Base-by-base conservation (phyloP, 2,329 filamentous ascomycete genomes). In the Talaromyces atroroseus region DNA sequence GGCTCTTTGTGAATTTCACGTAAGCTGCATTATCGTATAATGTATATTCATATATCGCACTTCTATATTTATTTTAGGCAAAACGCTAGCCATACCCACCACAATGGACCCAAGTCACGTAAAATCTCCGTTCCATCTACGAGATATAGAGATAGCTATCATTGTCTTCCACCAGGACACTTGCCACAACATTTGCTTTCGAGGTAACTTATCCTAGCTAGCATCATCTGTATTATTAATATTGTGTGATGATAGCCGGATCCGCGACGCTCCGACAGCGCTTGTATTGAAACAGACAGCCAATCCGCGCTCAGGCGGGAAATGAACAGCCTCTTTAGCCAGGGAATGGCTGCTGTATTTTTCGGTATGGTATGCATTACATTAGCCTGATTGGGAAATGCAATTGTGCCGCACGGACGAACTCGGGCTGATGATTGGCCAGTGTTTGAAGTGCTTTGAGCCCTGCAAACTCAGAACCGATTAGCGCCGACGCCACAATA, bases 221-320 rank as follows among this genome's bases (percentile, higher is more conserved):
- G 26, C 26, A 29, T 29, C 26, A 29, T 29, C 26, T 34, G 32
- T 34, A 12, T 34, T 34, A 34, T 34, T 26, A 26, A 26, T 26
- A 26, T 26, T 34, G 29, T 29, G 26, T 29, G 26, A 34, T 34
- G 5, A 54, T 47, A 44, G n/a, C 12, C n/a, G 44, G 47, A 51
- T 51, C 58, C 26, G 61, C 52, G 48, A 16, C 51, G 38, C 38
- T 34, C 52, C 40, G 52, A 60, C 42, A 18, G 14, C 14, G 10
- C 3, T 6, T 7, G n/a, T 12, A 10, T 3, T 5, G 16, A 45
- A 54, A 58, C 59, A 38, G 20, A 54, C 60, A 62, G 63, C 55
- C 55, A 49, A 50, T 49, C 23, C 38, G 52, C 40, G 16, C 18
- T 21, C 40, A 12, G 6, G 5, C 10, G 29, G 40, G 40, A 42